These are phyloP conservation scores for Fonsecaea nubica DNA, from an alignment of 2,329 filamentous ascomycete genomes.

Conservation along the genomic window DNA sequence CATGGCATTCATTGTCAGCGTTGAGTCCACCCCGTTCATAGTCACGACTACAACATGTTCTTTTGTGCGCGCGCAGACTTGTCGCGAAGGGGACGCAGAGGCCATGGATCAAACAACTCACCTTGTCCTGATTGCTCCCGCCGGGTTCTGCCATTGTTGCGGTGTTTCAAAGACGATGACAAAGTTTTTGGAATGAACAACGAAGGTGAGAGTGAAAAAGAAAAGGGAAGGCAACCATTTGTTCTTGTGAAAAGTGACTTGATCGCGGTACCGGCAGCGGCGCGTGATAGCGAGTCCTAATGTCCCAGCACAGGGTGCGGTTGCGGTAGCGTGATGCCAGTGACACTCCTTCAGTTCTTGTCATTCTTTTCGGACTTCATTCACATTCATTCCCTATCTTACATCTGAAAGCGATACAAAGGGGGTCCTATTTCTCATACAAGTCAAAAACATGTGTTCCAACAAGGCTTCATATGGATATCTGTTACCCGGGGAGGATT, in stretches of 20 bases:
- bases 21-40: neutral
- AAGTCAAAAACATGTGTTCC: neutral
- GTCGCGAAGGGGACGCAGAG: neutral
- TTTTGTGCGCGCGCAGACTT: neutral
- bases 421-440: neutral
- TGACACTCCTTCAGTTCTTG: neutral
- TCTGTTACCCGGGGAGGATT: neutral
- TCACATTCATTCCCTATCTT: constrained; percentile 1
- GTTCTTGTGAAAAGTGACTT: neutral
- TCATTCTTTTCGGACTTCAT: neutral
- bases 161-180: neutral
- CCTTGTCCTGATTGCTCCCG: neutral
- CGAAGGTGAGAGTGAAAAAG: neutral
- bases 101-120: neutral
- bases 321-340: neutral
- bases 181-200: neutral
- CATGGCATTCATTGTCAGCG: neutral
- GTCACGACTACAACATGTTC: neutral
- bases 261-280: neutral
- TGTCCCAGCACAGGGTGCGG: neutral
- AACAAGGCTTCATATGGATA: neutral
- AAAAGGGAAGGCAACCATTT: neutral
- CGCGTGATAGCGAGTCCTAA: neutral
- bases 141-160: neutral
- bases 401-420: neutral